Conservation (phyloP, 2,329 filamentous ascomycete genomes). For the Fusarium duplospermum region DNA sequence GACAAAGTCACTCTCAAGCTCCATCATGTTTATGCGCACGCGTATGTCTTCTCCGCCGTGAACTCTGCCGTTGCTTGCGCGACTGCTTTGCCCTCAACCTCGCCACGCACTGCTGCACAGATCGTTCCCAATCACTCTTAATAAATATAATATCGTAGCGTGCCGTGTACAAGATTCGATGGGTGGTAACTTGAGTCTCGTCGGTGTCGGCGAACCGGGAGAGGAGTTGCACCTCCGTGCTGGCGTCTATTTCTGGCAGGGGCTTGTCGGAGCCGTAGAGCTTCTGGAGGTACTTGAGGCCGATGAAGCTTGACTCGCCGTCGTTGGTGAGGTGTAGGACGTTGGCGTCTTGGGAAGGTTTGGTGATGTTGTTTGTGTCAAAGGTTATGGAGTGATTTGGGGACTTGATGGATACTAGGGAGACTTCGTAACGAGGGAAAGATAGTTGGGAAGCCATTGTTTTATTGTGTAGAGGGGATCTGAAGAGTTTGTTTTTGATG, state of each 20-base stretch:
- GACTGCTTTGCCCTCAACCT: background rate
- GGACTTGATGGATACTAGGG: background rate
- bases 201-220: slow-evolving; percentile 10
- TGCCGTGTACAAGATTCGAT: slow-evolving; percentile 16
- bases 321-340: background rate
- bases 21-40: background rate
- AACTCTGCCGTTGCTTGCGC: background rate
- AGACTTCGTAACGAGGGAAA: background rate
- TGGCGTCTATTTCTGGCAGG: background rate
- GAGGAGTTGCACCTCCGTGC: slow-evolving; percentile 12
- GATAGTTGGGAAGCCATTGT: background rate
- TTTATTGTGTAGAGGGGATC: background rate
- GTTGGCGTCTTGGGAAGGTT: background rate
- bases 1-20: background rate
- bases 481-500: background rate
- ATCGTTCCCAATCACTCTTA: slow-evolving; percentile 24
- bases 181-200: slow-evolving; percentile 3
- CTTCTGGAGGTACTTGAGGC: background rate
- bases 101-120: background rate
- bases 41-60: background rate
- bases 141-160: slow-evolving; percentile 21
- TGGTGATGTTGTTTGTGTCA: background rate
- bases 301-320: background rate
- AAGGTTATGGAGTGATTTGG: background rate
- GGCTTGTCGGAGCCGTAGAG: background rate